Evolutionary conservation across 2,329 filamentous ascomycete species (phyloP).

Genomic region (Diaporthe capsici): DNA sequence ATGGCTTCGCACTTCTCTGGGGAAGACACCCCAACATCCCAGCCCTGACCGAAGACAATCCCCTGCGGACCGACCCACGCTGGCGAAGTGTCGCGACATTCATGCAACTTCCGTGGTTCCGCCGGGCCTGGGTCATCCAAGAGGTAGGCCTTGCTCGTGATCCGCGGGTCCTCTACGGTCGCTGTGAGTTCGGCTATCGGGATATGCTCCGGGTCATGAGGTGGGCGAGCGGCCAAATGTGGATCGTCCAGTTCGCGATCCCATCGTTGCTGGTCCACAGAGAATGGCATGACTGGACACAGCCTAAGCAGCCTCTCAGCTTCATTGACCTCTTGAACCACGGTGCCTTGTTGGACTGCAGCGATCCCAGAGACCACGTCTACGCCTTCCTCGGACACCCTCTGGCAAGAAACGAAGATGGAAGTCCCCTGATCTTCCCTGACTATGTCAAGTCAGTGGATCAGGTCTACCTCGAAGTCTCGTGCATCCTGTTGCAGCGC

Average conservation of each 20-base stretch:
- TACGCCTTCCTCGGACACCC: conserved; percentile 26
- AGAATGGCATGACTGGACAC: neutral
- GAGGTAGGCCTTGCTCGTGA: conserved; percentile 21
- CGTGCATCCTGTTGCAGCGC: neutral
- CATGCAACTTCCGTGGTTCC: conserved; percentile 12
- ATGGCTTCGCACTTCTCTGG: conserved; percentile 10
- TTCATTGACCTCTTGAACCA: conserved; percentile 19
- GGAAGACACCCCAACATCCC: neutral
- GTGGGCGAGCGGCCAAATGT: neutral
- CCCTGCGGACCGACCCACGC: neutral
- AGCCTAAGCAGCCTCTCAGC: neutral
- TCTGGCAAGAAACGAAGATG: conserved; percentile 4
- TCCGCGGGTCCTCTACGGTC: conserved; percentile 3
- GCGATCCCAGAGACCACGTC: conserved; percentile 15
- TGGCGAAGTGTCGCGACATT: neutral
- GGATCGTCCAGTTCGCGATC: neutral
- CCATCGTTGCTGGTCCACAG: neutral
- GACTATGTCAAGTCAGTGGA: conserved; percentile 14
- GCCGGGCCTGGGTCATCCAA: conserved; percentile 17
- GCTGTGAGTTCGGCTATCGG: neutral
- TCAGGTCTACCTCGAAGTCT: neutral
- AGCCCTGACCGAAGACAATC: neutral
- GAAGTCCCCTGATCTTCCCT: neutral
- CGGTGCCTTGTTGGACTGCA: conserved; percentile 4
- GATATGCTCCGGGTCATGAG: conserved; percentile 20